Evolutionary conservation across 768 basidiomycete genomes (phyloP).

Genomic region (Tulasnella sp.): DNA sequence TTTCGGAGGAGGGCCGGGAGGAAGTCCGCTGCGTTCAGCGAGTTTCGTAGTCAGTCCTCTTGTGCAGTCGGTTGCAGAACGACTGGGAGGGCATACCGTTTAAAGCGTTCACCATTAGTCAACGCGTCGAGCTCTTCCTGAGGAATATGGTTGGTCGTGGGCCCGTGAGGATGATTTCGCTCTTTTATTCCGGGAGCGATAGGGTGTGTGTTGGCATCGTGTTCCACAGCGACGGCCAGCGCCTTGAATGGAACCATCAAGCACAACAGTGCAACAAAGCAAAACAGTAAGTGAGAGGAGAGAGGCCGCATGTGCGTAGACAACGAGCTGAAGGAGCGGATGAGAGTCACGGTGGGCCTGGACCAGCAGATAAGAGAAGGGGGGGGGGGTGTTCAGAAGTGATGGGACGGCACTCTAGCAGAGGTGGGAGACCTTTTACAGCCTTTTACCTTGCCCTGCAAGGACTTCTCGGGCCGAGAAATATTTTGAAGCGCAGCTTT

Average conservation of each 20-base stretch:
- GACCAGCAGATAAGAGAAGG: background rate
- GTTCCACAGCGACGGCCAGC: background rate
- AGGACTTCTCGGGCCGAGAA: background rate
- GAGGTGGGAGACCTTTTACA: background rate
- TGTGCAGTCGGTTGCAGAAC: background rate
- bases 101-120: background rate
- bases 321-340: background rate
- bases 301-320: background rate
- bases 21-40: background rate
- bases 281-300: background rate
- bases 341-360: background rate
- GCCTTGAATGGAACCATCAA: background rate
- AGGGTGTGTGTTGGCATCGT: background rate
- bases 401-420: background rate
- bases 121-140: background rate
- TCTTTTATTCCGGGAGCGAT: background rate
- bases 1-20: slow-evolving; percentile 1
- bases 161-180: background rate
- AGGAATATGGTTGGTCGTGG: background rate
- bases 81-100: background rate
- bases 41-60: background rate
- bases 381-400: background rate
- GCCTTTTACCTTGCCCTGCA: background rate
- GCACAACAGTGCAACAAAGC: background rate
- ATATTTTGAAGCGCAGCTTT: background rate